Base-by-base conservation (phyloP, 2,329 filamentous ascomycete species). In the Colletotrichum incanum region DNA sequence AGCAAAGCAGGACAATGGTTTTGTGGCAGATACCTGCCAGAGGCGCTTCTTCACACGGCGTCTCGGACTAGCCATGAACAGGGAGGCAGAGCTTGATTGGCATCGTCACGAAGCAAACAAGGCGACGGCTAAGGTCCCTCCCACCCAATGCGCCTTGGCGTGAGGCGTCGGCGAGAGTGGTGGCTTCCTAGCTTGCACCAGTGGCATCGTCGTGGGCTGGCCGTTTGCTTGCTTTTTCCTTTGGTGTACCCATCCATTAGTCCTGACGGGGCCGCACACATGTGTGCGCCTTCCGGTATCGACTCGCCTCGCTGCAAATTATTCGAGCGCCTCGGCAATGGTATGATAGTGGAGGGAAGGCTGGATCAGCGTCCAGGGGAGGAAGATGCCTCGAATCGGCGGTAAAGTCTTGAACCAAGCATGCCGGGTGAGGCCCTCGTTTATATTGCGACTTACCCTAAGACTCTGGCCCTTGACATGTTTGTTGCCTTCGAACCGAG, bases 181-280 rank as follows among this genome's bases (percentile, higher is more conserved):
- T 62, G 56, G 65, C 49, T 67, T 68, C 52, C 23, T 56, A 47
- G 63, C 63, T 67, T 71, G 55, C 56, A 39, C 55, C 56, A 71
- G 63, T 61, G 55, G 41, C 64, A 68, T 68, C 58, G 65, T 26
- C 58, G 18, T 68, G 50, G 43, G 34, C 52, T 58, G 69, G 52
- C 39, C 50, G 11, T 50, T 55, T 69, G 58, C 69, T 72, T 72
- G 50, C 69, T 72, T 72, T 69, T 72, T 59, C 43, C 34, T 37
- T 41, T 26, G 43, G 65, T 45, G 50, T 58, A 6, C 31, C 39
- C 52, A 69, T 59, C 58, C 43, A 69, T 62, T 56, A 63, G 65
- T n/a, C n/a, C 50, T 26, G 52, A 67, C 47, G 37, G 45, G 45
- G 58, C 65, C 61, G 20, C 58, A 43, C 37, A 62, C 63, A 23